Base-by-base conservation (phyloP, 140 eudicot species). In the Flaveria floridana region DNA sequence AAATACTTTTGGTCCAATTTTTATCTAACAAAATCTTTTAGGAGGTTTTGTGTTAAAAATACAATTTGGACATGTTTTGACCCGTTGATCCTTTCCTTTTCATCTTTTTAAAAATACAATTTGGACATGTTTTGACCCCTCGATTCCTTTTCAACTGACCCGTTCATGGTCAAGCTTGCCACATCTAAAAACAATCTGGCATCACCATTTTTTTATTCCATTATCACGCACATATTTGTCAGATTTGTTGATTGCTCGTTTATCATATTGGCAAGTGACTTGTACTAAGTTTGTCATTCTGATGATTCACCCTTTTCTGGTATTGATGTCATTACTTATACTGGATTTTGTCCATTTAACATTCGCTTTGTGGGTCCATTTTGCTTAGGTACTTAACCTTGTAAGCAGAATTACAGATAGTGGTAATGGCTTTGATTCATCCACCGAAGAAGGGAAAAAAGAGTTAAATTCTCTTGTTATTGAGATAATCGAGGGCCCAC, bases 341-440 rank as follows among this genome's bases (percentile, higher is more conserved):
- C 46, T 62, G 48, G 14, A 73, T 58, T n/a, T 68, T 44, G 47
- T 15, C 68, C 25, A 14, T n/a, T 68, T 11, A 26, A 39, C 57
- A 14, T 52, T 55, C 56, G n/a, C 46, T 69, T 57, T 59, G 53
- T 70, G 51, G 74, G 21, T 42, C 70, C 42, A 20, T 25, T 68
- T 56, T 57, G 25, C 65, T 18, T 75, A 93, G 98, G 97, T 93
- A 67, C 89, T 88, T 59, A 47, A 78, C 74, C 85, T 93, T 26
- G 86, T 88, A 65, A 79, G 69, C 72, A 84, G 83, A 84, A 71
- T 89, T 7, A 71, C 53, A 3, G 81, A 82, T 20, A 71, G 25
- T 19, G 74, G 80, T n/a, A 78, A 55, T 52, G 71, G 70, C 28
- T 21, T 75, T 13, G 77, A 74, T 58, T 69, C 77, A 71, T 56